Base-by-base conservation (phyloP, 2,329 filamentous ascomycete genomes). In the Cryoendolithus antarcticus region DNA sequence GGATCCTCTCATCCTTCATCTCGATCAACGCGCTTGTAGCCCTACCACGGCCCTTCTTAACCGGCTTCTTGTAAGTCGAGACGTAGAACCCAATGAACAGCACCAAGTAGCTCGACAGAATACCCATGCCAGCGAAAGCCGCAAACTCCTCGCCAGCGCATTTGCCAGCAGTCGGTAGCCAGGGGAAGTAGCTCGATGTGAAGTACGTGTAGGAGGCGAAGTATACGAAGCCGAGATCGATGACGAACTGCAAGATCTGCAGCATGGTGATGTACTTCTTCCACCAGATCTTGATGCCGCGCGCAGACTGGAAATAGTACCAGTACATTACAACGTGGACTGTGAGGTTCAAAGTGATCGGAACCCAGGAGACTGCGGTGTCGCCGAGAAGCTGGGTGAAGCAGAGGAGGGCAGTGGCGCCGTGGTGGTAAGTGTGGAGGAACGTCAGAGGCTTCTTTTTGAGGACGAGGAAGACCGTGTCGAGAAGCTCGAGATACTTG, bases 391-490 rank as follows among this genome's bases (percentile, higher is more conserved):
- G 41, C 34, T 47, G 44, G 40, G 37, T 41, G 31, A 42, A 43
- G 44, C 44, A 40, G 32, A 41, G 41, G 19, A 45, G 80, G 53
- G 89, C 89, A 42, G 89, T 96, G 40, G 89, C 89, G 59, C 89
- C 89, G 64, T 96, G 89, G 73, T 96, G 89, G 69, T 96, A 96
- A 69, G 86, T 94, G 75, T 96, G 89, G 53, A 96, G 83, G 80
- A 96, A 96, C 58, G 91, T 95, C 62, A 95, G 69, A 40, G 89
- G 89, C 81, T 96, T 96, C 81, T 96, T 96, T 81, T 96, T 96
- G 63, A 96, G 77, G 70, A 95, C 91, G 41, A 96, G 73, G 74
- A 96, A 96, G 61, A 89, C 80, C 44, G 89, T 96, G 65, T 96
- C 89, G 53, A 96, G 70, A 50, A 96, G 74, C 67, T 96, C 89